phyloP scores from a whole-genome alignment of 768 basidiomycete genomes.

The Suillus subaureus region DNA sequence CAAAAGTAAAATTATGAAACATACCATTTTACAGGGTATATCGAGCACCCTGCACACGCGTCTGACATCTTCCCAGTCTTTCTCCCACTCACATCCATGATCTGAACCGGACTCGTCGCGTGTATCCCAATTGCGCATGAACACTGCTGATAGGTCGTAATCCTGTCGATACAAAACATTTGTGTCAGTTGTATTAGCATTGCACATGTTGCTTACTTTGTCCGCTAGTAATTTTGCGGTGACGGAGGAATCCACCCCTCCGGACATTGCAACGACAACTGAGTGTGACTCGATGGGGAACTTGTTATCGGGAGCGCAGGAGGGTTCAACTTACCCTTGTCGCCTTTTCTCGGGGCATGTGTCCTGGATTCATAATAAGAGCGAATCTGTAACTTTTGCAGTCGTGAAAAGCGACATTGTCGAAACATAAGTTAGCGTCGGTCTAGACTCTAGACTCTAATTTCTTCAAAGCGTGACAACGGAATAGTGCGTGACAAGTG shows the following conservation, averaged over 20 bases:
- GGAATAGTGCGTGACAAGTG: too few species aligned
- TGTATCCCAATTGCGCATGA: constrained; percentile 97
- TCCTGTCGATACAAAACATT: constrained; percentile 45
- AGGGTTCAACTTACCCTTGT: constrained; percentile 23
- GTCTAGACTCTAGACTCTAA: too few species aligned
- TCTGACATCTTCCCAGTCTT: constrained; percentile 91
- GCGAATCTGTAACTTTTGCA: constrained; percentile 10
- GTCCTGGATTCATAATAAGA: constrained; percentile 20
- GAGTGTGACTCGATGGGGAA: neutral
- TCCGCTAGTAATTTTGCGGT: constrained; percentile 75
- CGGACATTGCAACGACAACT: constrained; percentile 95
- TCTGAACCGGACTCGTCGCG: constrained; percentile 79
- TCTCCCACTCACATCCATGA: constrained; percentile 93
- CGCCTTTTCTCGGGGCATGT: constrained; percentile 25
- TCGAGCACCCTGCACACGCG: constrained; percentile 72
- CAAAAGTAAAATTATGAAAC: constrained; percentile 1
- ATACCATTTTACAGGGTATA: constrained; percentile 75
- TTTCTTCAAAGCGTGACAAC: constrained; percentile 1
- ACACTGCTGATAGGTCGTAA: constrained; percentile 83
- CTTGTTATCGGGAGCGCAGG: neutral
- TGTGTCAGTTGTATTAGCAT: neutral
- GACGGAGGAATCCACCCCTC: constrained; percentile 94
- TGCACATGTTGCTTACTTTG: constrained; percentile 43
- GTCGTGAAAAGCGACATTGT: constrained; percentile 12
- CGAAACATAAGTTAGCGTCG: constrained; percentile 11